Base-by-base conservation (phyloP, 2,329 filamentous ascomycete genomes). In the Drechslerella coelobrocha region DNA sequence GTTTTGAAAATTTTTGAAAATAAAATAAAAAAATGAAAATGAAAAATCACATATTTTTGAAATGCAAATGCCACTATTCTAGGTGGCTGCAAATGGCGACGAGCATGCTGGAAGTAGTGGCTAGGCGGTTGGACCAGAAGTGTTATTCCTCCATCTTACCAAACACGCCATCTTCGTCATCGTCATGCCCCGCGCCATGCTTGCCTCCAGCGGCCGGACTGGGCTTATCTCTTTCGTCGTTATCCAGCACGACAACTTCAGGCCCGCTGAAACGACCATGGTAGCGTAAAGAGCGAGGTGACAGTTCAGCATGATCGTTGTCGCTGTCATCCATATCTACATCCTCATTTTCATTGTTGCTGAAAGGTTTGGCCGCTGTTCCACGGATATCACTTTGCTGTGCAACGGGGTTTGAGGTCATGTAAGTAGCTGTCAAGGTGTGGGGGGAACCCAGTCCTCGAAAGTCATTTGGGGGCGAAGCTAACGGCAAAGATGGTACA, bases 131-230 rank as follows among this genome's bases (percentile, higher is more conserved):
- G 50, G 34, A 56, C 12, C 45, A 37, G 37, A 56, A 27, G 45
- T 62, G 27, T 69, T 83, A 94, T 79, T 96, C 91, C 80, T 99
- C 94, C 93, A 97, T 97, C 75, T 87, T 86, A 63, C 92, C 92
- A 82, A 99, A 99, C 76, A 97, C 89, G 77, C 92, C 92, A 74
- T 97, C 92, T 74, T 97, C 93, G 73, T 96, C 92, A 75, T 96
- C 92, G 75, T 95, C 90, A 78, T 87, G 89, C 72, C 89, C 85
- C 54, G 85, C 88, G 85, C 72, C 89, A 87, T 75, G 88, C 86
- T 60, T 91, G 88, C 73, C 86, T 86, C 75, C 83, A 82, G 73
- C 84, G 82, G 78, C 84, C 87, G 65, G 87, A 86, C 74, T 85
- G 26, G 31, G 60, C 27, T 59, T 68, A 26, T 73, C 54, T 17